Percentiles rank a stretch among this genome's conserved stretches.
Evolutionary conservation across 1,284 basidiomycete genomes (phyloP).

Genomic region (Trametes sp.): DNA sequence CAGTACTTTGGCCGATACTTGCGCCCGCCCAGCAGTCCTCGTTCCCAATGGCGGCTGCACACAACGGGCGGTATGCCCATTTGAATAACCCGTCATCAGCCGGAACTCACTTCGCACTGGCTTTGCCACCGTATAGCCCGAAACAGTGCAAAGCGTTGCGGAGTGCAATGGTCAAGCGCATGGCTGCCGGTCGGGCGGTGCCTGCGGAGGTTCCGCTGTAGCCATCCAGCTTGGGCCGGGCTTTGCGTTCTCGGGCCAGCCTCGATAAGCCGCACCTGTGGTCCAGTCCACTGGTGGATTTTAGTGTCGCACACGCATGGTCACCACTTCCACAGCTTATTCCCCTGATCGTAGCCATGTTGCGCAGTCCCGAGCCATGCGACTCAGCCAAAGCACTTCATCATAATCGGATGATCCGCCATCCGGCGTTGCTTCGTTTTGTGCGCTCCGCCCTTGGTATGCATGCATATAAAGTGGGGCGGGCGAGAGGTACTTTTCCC

Average conservation of each 20-base stretch:
- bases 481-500: slow-evolving; percentile 12
- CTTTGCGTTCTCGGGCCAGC: background rate
- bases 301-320: slow-evolving; percentile 10
- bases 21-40: background rate
- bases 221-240: background rate
- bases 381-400: slow-evolving; percentile 13
- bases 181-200: background rate
- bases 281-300: background rate
- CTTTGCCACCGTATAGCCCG: background rate
- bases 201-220: background rate
- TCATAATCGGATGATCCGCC: slow-evolving; percentile 24
- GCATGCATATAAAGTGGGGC: slow-evolving; percentile 22
- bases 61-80: background rate
- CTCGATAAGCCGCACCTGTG: background rate
- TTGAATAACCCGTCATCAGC: background rate
- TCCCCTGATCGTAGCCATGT: slow-evolving; percentile 23
- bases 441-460: slow-evolving; percentile 13
- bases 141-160: background rate
- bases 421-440: slow-evolving; percentile 2
- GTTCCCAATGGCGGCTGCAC: background rate
- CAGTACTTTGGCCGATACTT: background rate
- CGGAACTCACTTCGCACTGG: background rate
- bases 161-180: background rate
- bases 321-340: slow-evolving; percentile 16
- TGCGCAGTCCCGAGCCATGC: slow-evolving; percentile 1